phyloP scores from a whole-genome alignment of 768 basidiomycete species.

The Lactarius psammicola region DNA sequence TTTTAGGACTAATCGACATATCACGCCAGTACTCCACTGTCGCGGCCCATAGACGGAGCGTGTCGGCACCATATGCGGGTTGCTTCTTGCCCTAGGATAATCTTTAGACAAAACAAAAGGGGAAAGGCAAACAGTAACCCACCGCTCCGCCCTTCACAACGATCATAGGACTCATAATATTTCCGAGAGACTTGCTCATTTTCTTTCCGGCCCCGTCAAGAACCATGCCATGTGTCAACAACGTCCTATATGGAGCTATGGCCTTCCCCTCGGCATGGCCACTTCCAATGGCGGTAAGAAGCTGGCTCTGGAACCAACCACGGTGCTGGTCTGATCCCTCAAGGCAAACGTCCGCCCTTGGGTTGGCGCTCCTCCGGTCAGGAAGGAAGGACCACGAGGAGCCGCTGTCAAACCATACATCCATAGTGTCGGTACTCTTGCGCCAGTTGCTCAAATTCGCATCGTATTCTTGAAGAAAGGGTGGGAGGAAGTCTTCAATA shows the following conservation, averaged over 20 bases:
- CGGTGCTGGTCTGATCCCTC: constrained; percentile 98
- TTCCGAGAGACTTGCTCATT: constrained; percentile 98
- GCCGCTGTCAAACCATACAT: constrained; percentile 99
- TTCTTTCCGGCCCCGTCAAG: constrained; percentile 86
- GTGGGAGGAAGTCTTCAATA: constrained; percentile 76
- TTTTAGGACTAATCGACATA: constrained; percentile 77
- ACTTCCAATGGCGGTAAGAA: constrained; percentile 76
- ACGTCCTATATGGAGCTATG: constrained; percentile 60
- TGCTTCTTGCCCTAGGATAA: constrained; percentile 58
- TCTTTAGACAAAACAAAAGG: background rate
- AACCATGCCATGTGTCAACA: constrained; percentile 97
- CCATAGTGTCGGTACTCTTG: constrained; percentile 94
- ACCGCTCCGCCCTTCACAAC: constrained; percentile 80
- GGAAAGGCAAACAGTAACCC: constrained; percentile 30
- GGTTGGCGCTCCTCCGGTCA: constrained; percentile 39
- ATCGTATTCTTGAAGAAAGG: constrained; percentile 46
- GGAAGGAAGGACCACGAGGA: constrained; percentile 85
- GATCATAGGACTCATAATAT: constrained; percentile 81
- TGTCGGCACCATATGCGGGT: constrained; percentile 82
- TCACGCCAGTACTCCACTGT: constrained; percentile 89
- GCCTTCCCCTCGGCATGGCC: constrained; percentile 34
- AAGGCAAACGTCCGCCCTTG: constrained; percentile 78
- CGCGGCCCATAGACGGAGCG: constrained; percentile 88
- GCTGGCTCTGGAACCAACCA: constrained; percentile 97
- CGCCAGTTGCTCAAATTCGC: constrained; percentile 43